phyloP scores from a whole-genome alignment of 2,329 filamentous ascomycete genomes.

The Pyrenophora graminea region DNA sequence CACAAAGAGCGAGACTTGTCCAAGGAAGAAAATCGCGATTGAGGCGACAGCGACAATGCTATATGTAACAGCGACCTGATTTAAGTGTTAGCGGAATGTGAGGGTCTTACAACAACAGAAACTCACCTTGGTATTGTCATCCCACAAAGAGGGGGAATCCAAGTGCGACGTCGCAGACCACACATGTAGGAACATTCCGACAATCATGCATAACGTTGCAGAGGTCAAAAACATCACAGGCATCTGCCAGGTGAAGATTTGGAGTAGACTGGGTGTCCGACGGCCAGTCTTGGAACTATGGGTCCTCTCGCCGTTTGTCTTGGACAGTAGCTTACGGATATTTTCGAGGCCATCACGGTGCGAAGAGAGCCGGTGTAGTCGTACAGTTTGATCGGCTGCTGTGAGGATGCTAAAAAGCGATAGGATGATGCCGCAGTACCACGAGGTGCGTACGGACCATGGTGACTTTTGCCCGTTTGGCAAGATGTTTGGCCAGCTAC shows the following conservation, averaged over 20 bases:
- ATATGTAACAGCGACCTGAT: constrained; percentile 25
- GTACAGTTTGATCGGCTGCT: constrained; percentile 50
- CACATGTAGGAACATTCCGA: constrained; percentile 47
- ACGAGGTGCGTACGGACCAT: constrained; percentile 49
- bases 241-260: constrained; percentile 47
- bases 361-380: constrained; percentile 49
- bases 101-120: neutral
- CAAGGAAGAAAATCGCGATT: constrained; percentile 26
- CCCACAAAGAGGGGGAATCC: constrained; percentile 33
- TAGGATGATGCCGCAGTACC: constrained; percentile 54
- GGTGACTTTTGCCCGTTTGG: constrained; percentile 44
- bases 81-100: too few relatives aligned
- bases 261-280: constrained; percentile 30
- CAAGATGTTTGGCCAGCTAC: constrained; percentile 51
- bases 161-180: constrained; percentile 41
- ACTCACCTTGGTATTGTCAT: constrained; percentile 37
- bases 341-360: constrained; percentile 46
- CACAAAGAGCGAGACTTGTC: constrained; percentile 23
- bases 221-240: constrained; percentile 44
- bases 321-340: constrained; percentile 44
- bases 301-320: constrained; percentile 26
- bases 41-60: constrained; percentile 18
- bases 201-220: constrained; percentile 44
- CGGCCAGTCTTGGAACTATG: constrained; percentile 25
- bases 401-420: constrained; percentile 57